Evolutionary conservation across 108 stramenopile species (phyloP).

Genomic region (Cafeteria roenbergensis): DNA sequence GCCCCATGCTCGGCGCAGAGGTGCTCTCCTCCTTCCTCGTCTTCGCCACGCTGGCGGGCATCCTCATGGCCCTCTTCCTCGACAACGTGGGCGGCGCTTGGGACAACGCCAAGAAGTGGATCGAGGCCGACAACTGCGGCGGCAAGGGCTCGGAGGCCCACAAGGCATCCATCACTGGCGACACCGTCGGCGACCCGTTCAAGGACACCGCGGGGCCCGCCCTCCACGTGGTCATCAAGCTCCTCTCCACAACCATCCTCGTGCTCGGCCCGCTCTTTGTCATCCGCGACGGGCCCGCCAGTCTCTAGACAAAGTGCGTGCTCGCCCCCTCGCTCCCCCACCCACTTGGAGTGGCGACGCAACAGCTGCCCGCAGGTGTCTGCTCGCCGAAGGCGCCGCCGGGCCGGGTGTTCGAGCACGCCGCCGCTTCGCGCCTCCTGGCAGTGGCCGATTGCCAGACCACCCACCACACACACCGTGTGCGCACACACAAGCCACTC

Average conservation of each 20-base stretch:
- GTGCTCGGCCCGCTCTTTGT: slow-evolving; percentile 53
- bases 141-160: slow-evolving; percentile 72
- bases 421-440: no score
- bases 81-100: slow-evolving; percentile 67
- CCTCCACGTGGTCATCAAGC: slow-evolving; percentile 78
- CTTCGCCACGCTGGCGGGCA: slow-evolving; percentile 56
- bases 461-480: no score
- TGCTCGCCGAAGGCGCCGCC: background rate
- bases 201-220: slow-evolving; percentile 75
- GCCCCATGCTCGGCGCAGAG: slow-evolving; percentile 54
- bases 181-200: slow-evolving; percentile 84
- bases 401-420: no score
- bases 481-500: no score
- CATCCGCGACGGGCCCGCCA: background rate
- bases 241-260: slow-evolving; percentile 59
- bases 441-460: no score
- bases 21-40: slow-evolving; percentile 57
- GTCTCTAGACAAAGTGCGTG: background rate
- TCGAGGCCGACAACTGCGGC: slow-evolving; percentile 54
- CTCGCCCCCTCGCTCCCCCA: background rate
- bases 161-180: slow-evolving; percentile 81
- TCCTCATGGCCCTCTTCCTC: slow-evolving; percentile 62
- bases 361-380: background rate
- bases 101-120: slow-evolving; percentile 73
- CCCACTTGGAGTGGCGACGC: background rate